These are phyloP conservation scores for Lodderomyces orthopsilosis DNA, from an alignment of 1,139 yeast genomes.

Conservation along the genomic window DNA sequence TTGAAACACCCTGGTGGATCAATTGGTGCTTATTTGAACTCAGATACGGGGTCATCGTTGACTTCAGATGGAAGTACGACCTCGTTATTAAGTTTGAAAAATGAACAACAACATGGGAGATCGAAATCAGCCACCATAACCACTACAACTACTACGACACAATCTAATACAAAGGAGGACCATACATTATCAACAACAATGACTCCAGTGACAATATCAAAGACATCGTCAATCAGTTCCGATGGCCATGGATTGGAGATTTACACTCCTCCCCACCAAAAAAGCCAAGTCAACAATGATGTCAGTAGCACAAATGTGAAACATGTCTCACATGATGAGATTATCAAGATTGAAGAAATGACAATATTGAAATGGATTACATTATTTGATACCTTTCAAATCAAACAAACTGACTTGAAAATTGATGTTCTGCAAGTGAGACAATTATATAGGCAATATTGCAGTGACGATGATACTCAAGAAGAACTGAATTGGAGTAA, in stretches of 20 bases:
- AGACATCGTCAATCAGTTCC: constrained; percentile 19
- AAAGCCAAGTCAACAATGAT: not conserved
- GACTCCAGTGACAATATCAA: not conserved
- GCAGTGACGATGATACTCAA: not conserved
- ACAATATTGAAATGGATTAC: constrained; percentile 30
- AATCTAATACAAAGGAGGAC: not conserved
- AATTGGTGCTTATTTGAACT: constrained; percentile 55
- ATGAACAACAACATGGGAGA: not conserved
- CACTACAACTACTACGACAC: not conserved
- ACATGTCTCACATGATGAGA: constrained; percentile 9
- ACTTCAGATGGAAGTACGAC: constrained; percentile 4
- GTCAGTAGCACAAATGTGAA: not conserved
- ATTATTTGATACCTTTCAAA: constrained; percentile 27
- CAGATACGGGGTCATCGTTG: constrained; percentile 1
- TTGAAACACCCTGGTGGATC: constrained; percentile 89
- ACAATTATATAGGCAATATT: constrained; percentile 13
- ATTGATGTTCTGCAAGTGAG: constrained; percentile 20
- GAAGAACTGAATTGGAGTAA: constrained; percentile 14
- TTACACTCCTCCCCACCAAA: not conserved
- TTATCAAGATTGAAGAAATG: constrained; percentile 17
- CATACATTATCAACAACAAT: not conserved
- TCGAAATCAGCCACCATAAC: not conserved
- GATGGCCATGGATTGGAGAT: constrained; percentile 21
- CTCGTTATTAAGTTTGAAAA: constrained; percentile 4
- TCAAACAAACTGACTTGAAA: constrained; percentile 17